phyloP scores from a whole-genome alignment of 2,329 filamentous ascomycete species.

The Pestalotiopsis sp. region DNA sequence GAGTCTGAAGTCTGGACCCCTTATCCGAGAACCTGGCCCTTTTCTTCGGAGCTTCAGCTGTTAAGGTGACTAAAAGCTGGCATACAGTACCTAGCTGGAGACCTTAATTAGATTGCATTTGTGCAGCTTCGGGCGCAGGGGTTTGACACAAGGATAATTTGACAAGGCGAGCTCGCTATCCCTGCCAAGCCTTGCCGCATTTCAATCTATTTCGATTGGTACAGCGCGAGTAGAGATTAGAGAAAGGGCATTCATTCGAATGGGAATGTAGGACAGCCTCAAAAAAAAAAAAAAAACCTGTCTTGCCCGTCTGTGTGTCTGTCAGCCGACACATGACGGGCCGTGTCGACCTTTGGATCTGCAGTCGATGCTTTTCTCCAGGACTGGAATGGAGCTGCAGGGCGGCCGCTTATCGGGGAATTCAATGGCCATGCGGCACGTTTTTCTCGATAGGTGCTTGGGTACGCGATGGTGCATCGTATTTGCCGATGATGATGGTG shows the following conservation, averaged over 20 bases:
- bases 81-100: neutral
- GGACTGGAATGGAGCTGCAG: neutral
- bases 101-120: neutral
- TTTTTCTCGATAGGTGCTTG: neutral
- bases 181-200: neutral
- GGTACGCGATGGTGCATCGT: neutral
- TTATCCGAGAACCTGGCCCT: neutral
- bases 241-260: neutral
- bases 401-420: neutral
- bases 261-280: neutral
- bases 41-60: neutral
- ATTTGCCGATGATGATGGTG: neutral
- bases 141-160: neutral
- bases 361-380: neutral
- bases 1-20: neutral
- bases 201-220: neutral
- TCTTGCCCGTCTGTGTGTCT: neutral
- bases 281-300: no score
- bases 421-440: neutral
- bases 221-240: neutral
- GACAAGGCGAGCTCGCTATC: neutral
- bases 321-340: neutral
- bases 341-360: neutral
- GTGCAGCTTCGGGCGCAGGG: neutral
- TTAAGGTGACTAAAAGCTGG: neutral